A percentile compares a stretch with the other conserved stretches of the same genome.
Evolutionary conservation across 2,329 filamentous ascomycete genomes (phyloP).

Genomic region (Gaeumannomyces sp.): DNA sequence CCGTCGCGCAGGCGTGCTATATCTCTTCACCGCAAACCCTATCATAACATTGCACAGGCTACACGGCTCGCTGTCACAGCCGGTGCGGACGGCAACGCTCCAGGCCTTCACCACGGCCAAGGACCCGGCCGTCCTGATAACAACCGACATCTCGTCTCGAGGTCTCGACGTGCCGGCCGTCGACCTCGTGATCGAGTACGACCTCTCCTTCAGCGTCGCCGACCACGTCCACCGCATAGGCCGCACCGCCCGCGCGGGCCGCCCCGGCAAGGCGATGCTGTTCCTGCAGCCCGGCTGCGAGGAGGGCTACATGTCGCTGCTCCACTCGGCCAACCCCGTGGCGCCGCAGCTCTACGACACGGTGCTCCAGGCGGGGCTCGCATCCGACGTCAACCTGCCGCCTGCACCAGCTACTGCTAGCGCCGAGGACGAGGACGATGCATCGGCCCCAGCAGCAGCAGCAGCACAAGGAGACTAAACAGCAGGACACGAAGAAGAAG

Average conservation of each 20-base stretch:
- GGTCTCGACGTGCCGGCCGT: slow-evolving; percentile 94
- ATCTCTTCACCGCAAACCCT: slow-evolving; percentile 69
- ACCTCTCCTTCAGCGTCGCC: slow-evolving; percentile 86
- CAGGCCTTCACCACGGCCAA: slow-evolving; percentile 68
- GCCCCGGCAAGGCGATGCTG: slow-evolving; percentile 76
- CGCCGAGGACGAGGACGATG: slow-evolving; percentile 57
- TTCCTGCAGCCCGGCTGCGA: slow-evolving; percentile 89
- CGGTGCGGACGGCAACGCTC: slow-evolving; percentile 80
- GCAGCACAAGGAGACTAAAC: not conserved
- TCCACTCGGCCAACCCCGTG: slow-evolving; percentile 47
- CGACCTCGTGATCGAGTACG: slow-evolving; percentile 92
- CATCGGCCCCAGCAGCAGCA: slow-evolving; percentile 29
- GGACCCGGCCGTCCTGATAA: slow-evolving; percentile 76
- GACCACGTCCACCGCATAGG: slow-evolving; percentile 95
- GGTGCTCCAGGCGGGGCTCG: slow-evolving; percentile 60
- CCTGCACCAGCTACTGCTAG: slow-evolving; percentile 45
- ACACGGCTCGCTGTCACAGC: slow-evolving; percentile 85
- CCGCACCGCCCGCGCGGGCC: slow-evolving; percentile 87
- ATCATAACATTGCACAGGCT: slow-evolving; percentile 74
- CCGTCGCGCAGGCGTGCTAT: slow-evolving; percentile 62
- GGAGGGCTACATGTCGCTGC: slow-evolving; percentile 78
- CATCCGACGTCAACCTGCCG: slow-evolving; percentile 55
- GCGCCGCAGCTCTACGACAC: slow-evolving; percentile 46
- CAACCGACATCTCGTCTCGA: slow-evolving; percentile 91
- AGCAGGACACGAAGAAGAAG: slow-evolving; percentile 25